Evolutionary conservation across 2,329 filamentous ascomycete species (phyloP).

Genomic region (Pseudomassariella vexata): DNA sequence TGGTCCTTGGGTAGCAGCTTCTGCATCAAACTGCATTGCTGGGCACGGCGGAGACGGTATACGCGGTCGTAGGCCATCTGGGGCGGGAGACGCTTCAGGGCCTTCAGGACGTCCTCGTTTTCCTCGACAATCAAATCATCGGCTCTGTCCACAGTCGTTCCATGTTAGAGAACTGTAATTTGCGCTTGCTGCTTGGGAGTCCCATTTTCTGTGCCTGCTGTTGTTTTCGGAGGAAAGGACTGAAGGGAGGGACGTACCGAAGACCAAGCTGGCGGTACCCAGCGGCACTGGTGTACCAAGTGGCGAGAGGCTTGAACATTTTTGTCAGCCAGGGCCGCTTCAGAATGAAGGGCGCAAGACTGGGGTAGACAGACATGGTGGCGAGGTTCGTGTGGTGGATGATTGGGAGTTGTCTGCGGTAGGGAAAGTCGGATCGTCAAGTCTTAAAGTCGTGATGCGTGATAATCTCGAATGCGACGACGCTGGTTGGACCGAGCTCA

Average conservation of each 20-base stretch:
- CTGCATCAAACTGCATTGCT: slow-evolving; percentile 66
- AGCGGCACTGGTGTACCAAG: slow-evolving; percentile 83
- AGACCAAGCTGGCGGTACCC: slow-evolving; percentile 92
- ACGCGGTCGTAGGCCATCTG: slow-evolving; percentile 95
- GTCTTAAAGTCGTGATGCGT: slow-evolving; percentile 10
- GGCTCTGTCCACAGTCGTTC: slow-evolving; percentile 67
- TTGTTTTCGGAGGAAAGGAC: not conserved
- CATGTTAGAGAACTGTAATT: too few species aligned
- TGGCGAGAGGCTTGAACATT: slow-evolving; percentile 73
- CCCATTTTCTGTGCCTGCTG: not conserved
- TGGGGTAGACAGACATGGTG: slow-evolving; percentile 62
- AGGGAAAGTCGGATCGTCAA: slow-evolving; percentile 8
- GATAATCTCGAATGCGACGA: too few species aligned
- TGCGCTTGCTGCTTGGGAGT: too few species aligned
- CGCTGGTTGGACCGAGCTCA: too few species aligned
- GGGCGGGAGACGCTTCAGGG: slow-evolving; percentile 82
- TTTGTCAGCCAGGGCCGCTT: slow-evolving; percentile 82
- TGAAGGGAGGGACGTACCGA: slow-evolving; percentile 51
- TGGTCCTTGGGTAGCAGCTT: slow-evolving; percentile 58
- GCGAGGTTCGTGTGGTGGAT: slow-evolving; percentile 18
- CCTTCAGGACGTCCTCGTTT: slow-evolving; percentile 76
- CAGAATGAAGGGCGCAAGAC: slow-evolving; percentile 68
- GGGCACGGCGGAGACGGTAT: slow-evolving; percentile 91
- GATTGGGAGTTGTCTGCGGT: slow-evolving; percentile 11
- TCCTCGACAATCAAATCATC: slow-evolving; percentile 96